Base-by-base conservation (phyloP, 1,139 yeast species). In the Sugiyamaella japonica region DNA sequence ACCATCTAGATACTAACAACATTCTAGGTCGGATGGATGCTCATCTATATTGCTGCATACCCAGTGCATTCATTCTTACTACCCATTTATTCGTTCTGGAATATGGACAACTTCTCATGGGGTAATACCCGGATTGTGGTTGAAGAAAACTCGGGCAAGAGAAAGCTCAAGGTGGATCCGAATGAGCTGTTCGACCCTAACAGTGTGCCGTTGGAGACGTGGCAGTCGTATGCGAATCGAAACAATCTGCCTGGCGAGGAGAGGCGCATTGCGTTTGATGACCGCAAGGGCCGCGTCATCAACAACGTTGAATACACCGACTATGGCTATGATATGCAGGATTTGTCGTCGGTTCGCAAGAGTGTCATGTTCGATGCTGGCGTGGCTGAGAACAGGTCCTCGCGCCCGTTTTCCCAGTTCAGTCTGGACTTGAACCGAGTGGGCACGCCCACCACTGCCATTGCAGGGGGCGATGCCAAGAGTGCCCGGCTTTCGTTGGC, bases 101-200 rank as follows among this genome's bases (percentile, higher is more conserved):
- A 70, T 59, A 73, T 73, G 77, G 77, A 73, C 53, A 75, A 73
- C 63, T 73, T 72, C 59, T 55, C 70, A 6, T 74, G 77, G 77
- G 77, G 77, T 60, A 72, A 73, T 51, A 73, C 77, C 9, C 74
- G 77, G 56, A 63, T 72, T 20, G 77, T 73, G 13, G 65, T 73
- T 29, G 76, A 72, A 34, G 76, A 73, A 55, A 66, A 72, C 53
- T 69, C 68, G 50, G 73, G 74, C 47, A 69, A 69, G 54, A 68
- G 70, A 54, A 63, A 68, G n/a, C 65, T 72, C 1, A 59, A 66
- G 5, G 68, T 64, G 28, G 70, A 68, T 31, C 71, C 69, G 12
- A 70, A 68, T 48, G 64, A 61, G 7, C 52, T 47, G 15, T 69
- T 66, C 47, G 71, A 70, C 44, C 71, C 71, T 1, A 56, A 58